These are phyloP conservation scores for Annulohypoxylon maeteangense DNA, from an alignment of 495 filamentous ascomycete species.

Conservation along the genomic window DNA sequence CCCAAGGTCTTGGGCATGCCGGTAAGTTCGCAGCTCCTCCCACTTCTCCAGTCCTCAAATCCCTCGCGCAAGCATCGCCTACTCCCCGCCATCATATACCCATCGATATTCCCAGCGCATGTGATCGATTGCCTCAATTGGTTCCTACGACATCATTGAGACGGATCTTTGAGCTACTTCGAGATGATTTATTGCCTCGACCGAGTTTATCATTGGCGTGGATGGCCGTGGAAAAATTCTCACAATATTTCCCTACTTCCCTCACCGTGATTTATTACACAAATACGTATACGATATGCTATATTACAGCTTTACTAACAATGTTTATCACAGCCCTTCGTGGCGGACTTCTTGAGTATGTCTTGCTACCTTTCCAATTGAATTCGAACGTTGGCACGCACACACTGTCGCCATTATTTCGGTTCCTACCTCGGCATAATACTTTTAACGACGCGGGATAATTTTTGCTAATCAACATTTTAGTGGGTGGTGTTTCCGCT, in stretches of 20 bases:
- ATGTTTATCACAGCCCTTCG: conserved; percentile 65
- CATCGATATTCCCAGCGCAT: conserved; percentile 32
- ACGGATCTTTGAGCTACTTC: conserved; percentile 29
- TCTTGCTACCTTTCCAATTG: conserved; percentile 47
- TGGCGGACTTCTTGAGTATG: conserved; percentile 99
- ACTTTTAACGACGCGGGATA: conserved; percentile 33
- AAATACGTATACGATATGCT: not conserved
- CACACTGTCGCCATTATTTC: conserved; percentile 2
- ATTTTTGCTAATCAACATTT: conserved; percentile 44
- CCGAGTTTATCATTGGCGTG: conserved; percentile 24
- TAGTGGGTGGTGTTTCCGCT: conserved; percentile 99
- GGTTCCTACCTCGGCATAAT: conserved; percentile 30
- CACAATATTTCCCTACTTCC: conserved; percentile 5
- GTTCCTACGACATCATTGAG: conserved; percentile 26
- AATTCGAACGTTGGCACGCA: conserved; percentile 1
- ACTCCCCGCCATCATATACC: conserved; percentile 36
- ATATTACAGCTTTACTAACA: conserved; percentile 36
- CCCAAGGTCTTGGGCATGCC: conserved; percentile 86
- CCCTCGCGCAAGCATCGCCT: conserved; percentile 54
- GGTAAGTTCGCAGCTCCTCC: conserved; percentile 59
- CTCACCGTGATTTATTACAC: not conserved
- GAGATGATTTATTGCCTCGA: conserved; percentile 33
- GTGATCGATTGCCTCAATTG: conserved; percentile 48
- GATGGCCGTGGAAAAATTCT: conserved; percentile 42
- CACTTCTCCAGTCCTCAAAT: conserved; percentile 33